Evolutionary conservation across 306 rosid genomes (phyloP), one percentile per base, ranked within the genome.

Genomic region (Macrotyloma uniflorum): DNA sequence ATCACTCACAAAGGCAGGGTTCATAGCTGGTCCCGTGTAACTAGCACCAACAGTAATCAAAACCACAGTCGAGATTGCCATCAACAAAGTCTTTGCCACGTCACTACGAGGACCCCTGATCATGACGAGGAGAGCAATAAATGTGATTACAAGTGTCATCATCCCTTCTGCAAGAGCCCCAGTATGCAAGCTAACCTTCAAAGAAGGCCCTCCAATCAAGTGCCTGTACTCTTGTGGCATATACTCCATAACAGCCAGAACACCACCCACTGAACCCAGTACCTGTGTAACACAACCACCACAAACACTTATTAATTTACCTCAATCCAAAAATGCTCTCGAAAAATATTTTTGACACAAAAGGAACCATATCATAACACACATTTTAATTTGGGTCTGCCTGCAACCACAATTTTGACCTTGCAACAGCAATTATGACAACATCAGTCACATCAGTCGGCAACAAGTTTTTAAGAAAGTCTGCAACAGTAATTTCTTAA

Each of bases 21-120:
- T 94, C 98, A 94, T 90, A 78, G 98, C 83, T 42, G 97, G 98
- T 8, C 98, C 97, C 0, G 98, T 90, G 82, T 85, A 94, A 63
- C 78, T 36, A 20, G 98, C 66, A 49, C 98, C 98, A 0, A 75
- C 42, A 47, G 85, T 62, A 3, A 94, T 81, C 66, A 91, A 22
- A 1, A 71, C 5, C 7, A 91, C 94, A n/a, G 93, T 88, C 1
- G 83, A 76, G n/a, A 89, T 32, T 0, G 97, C 84, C 74, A 90
- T 72, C 32, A 91, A 77, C 93, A 82, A 91, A 57, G 86, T 84
- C 85, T 94, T 87, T 43, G 77, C 0, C 0, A 89, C 16, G 12
- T 87, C 75, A 46, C 79, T 90, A 26, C 89, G 90, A 28, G 98
- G 98, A 54, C 98, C 98, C 76, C 47, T 87, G 74, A 91, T 74